Base-by-base conservation (phyloP, 441 rosid species). In the Populus hybrid region DNA sequence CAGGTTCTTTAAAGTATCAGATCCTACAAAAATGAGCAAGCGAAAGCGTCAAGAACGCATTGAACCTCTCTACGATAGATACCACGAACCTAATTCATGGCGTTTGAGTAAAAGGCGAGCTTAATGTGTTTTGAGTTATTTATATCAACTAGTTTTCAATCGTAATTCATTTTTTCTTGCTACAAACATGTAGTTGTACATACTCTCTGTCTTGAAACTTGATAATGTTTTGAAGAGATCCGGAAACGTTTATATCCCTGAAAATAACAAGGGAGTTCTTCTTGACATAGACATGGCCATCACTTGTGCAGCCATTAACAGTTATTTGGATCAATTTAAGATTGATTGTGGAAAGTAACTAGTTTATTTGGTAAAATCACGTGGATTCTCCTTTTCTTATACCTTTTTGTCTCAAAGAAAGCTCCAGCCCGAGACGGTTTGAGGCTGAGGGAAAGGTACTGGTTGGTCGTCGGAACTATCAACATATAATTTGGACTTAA, bases 11-110 rank as follows among this genome's bases (percentile, higher is more conserved):
- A 85, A 82, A 72, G 88, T 83, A 4, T 73, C 88, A 67, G 88
- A 85, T 79, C 85, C 88, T 12, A 85, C 85, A 5, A 85, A 85
- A 82, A 83, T 83, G 86, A 85, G 88, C 85, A 85, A 85, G 81
- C 82, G 85, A 36, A 85, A 85, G 79, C 85, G 88, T 36, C 86
- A 85, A 69, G 88, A 85, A 64, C 85, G 30, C 30, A 28, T 28
- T 0, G 86, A 85, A 40, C 88, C 88, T 7, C 83, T 85, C 3
- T 85, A 85, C 26, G 86, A 85, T 69, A 73, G 88, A 70, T 83
- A 85, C 64, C 86, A 85, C 63, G 81, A 74, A 63, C 75, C 78
- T n/a, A 71, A 78, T 72, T 70, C 88, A 7, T 85, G 88, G 86
- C 80, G 85, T 12, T 71, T 83, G 74, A 85, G 88, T 70, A 85